Conservation (phyloP, 495 filamentous ascomycete species). For the Letharia lupina region DNA sequence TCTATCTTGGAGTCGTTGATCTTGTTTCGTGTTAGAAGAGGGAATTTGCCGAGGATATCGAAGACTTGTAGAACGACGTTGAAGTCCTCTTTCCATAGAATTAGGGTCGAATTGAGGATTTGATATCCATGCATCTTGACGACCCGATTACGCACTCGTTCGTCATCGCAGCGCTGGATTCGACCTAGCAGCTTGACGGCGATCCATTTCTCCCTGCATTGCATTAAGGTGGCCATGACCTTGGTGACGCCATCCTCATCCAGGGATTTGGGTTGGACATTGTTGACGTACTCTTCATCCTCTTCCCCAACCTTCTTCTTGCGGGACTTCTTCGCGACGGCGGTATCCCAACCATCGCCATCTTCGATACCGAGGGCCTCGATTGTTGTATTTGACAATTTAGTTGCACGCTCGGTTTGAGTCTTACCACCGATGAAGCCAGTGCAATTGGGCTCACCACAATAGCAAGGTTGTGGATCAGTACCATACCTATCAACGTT, state of each 20-base stretch:
- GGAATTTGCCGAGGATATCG: slow-evolving; percentile 81
- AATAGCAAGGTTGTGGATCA: slow-evolving; percentile 94
- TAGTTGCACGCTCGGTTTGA: slow-evolving; percentile 90
- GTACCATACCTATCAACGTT: slow-evolving; percentile 98
- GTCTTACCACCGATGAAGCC: slow-evolving; percentile 97
- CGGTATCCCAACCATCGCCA: slow-evolving; percentile 82
- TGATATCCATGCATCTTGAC: slow-evolving; percentile 96
- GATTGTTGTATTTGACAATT: slow-evolving; percentile 80
- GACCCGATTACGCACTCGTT: slow-evolving; percentile 77
- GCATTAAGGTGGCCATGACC: slow-evolving; percentile 97
- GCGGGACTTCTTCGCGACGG: slow-evolving; percentile 76
- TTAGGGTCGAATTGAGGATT: slow-evolving; percentile 78
- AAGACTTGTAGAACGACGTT: slow-evolving; percentile 85
- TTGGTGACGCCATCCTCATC: slow-evolving; percentile 87
- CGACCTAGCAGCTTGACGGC: slow-evolving; percentile 87
- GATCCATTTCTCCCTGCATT: slow-evolving; percentile 99
- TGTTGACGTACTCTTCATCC: slow-evolving; percentile 95
- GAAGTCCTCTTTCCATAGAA: slow-evolving; percentile 75
- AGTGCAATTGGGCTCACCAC: slow-evolving; percentile 87
- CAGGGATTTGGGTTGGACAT: slow-evolving; percentile 71
- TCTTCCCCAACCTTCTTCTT: slow-evolving; percentile 93
- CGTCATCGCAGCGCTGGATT: slow-evolving; percentile 83
- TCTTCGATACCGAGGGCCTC: slow-evolving; percentile 96
- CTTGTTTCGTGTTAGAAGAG: slow-evolving; percentile 91
- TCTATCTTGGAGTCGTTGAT: slow-evolving; percentile 96